Evolutionary conservation across 2,329 filamentous ascomycete species (phyloP).

Genomic region (Microcera coccophila): DNA sequence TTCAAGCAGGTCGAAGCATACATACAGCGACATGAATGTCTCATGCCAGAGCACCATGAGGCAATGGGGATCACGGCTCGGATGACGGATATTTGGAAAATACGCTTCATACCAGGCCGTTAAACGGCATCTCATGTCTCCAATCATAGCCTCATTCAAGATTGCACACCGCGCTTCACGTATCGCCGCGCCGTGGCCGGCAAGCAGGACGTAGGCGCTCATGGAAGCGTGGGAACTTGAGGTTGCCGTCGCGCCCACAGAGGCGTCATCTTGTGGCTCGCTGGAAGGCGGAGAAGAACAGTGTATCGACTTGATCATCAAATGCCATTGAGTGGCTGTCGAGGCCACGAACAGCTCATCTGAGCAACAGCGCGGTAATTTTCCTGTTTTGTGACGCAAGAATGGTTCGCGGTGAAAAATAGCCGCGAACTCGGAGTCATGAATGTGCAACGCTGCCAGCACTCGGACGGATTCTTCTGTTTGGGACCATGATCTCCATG

Average conservation of each 20-base stretch:
- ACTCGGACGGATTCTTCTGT: conserved; percentile 2
- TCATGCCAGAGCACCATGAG: conserved; percentile 4
- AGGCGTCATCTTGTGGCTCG: background rate
- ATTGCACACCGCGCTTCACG: background rate
- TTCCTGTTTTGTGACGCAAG: conserved; percentile 1
- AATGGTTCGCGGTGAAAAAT: conserved; percentile 7
- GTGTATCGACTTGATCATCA: background rate
- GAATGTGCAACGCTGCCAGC: conserved; percentile 2
- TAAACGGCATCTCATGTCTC: background rate
- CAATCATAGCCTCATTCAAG: background rate
- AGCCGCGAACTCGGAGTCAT: conserved; percentile 4
- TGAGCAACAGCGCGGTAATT: conserved; percentile 1
- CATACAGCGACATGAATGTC: conserved; percentile 2
- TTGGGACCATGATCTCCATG: conserved; percentile 3
- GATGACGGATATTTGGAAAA: background rate
- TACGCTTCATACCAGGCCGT: conserved; percentile 1
- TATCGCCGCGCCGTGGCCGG: background rate
- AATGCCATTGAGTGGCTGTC: conserved; percentile 1
- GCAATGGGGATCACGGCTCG: background rate
- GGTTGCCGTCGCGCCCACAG: background rate
- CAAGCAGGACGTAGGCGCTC: conserved; percentile 1
- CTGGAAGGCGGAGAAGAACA: too few species aligned
- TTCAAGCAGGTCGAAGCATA: conserved; percentile 2
- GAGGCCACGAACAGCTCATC: conserved; percentile 2
- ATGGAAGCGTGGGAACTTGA: background rate